Evolutionary conservation across 768 basidiomycete genomes (phyloP), one percentile per base, ranked within the genome.

Genomic region (Termitomyces sp.): DNA sequence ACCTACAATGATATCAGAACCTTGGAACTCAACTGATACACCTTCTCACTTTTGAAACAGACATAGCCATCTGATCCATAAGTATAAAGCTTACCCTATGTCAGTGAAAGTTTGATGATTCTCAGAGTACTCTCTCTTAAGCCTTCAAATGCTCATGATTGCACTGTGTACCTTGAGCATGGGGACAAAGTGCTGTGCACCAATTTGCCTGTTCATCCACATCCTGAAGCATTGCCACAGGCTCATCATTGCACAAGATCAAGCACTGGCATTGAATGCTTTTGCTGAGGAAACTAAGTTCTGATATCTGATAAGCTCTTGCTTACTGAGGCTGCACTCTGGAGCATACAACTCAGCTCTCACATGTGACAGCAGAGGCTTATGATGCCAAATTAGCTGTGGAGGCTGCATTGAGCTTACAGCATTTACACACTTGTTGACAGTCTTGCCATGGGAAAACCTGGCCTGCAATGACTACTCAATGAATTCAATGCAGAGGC

Each of bases 51-150:
- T 25, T 25, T 25, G 25, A 25, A 25, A 25, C 25, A 25, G 1
- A 25, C 63, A 48, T 50, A 57, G 53, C n/a, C 51, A 58, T 59
- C 65, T 65, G 52, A 63, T 63, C 43, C 54, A 36, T 46, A 67
- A 91, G 90, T 85, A 90, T 72, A 89, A 91, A 73, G 83, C 87
- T 5, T 84, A 89, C 66, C 67, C 75, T 36, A 78, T 85, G 17
- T 80, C 87, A 4, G 72, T 89, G 47, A 89, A 85, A 66, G 79
- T 92, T 2, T 89, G 90, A 63, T 77, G 82, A 46, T 81, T 85
- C 58, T 79, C 86, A 25, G 25, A 25, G 25, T 25, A 25, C 25
- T 25, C 25, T 25, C 1, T 8, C 73, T 89, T 25, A 81, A 88
- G 10, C 68, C 80, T 7, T 72, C 83, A 2, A 74, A 78, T 17